Evolutionary conservation across 305 asterid genomes (phyloP), one percentile per base, ranked within the genome.

Genomic region (Fraxinus dipetala): DNA sequence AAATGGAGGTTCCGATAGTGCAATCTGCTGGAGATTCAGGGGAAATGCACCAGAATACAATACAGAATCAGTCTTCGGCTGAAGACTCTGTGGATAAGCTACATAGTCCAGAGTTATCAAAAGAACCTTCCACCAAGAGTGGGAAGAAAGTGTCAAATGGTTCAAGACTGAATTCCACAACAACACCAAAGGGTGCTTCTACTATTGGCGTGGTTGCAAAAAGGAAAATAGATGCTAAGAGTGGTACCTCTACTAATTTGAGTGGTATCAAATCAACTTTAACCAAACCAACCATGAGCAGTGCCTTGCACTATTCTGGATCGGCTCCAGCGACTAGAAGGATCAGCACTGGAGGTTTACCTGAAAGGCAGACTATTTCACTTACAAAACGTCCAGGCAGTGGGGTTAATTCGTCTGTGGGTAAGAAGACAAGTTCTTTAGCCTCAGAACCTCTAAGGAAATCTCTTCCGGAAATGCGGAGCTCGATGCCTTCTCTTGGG

Each of bases 341-440:
- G 91, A 93, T 88, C 87, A 96, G 97, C 91, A 96, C 93, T 16
- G 98, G 92, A 45, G 91, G 94, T 76, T 86, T 93, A 70, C 95
- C 96, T 30, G 95, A 91, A 79, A 96, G 92, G 83, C 93, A 94
- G 86, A 88, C 91, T 45, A 84, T 83, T 35, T 36, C 87, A 9
- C 81, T 89, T 45, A 85, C 91, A 36, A 92, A 90, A 86, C 89
- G 87, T 45, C 87, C 84, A 78, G 83, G 79, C 80, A 78, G 73
- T 51, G 89, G 83, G 30, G 80, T 73, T 72, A 90, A 85, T 85
- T 14, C 89, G 11, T 82, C 73, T 11, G 85, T 86, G 30, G 88
- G 89, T 83, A 92, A 83, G 85, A 80, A 84, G 89, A 77, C 88
- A 48, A 87, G 86, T 83, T 82, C 97, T 80, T 83, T 85, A 76